Percentiles rank a stretch among this genome's conserved stretches.
phyloP scores from a whole-genome alignment of 345 rosid genomes.

The Eucalyptus pauciflora region DNA sequence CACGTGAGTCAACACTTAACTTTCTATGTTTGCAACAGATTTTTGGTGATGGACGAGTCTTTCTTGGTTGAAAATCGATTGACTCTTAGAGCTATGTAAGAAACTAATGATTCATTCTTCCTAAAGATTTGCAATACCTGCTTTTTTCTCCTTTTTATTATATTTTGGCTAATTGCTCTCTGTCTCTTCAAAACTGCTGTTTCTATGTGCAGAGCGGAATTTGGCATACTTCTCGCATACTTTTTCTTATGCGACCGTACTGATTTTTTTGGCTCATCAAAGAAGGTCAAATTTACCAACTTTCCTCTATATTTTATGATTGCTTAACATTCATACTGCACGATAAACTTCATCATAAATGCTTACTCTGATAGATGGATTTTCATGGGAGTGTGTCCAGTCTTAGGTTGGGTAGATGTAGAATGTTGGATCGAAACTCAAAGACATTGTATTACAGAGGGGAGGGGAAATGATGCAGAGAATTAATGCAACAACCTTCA shows the following conservation, averaged over 20 bases:
- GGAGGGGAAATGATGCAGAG: neutral
- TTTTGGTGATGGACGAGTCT: conserved; percentile 70
- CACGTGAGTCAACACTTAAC: neutral
- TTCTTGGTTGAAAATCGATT: conserved; percentile 77
- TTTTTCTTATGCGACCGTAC: conserved; percentile 88
- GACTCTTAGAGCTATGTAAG: conserved; percentile 89
- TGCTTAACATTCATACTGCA: neutral
- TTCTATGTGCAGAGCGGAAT: conserved; percentile 56
- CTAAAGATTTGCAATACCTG: neutral
- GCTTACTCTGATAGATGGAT: neutral
- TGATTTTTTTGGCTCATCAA: conserved; percentile 62
- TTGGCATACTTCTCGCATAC: conserved; percentile 48
- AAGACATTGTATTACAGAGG: neutral
- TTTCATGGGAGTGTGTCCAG: neutral
- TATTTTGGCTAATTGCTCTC: neutral
- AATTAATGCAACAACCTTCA: neutral
- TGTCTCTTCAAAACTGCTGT: neutral
- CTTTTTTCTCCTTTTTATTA: neutral
- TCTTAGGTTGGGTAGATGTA: neutral
- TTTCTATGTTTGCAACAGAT: conserved; percentile 25
- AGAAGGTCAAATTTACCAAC: conserved; percentile 43
- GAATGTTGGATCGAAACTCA: neutral
- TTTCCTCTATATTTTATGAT: neutral
- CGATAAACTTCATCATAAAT: neutral
- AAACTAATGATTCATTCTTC: neutral